Percentiles rank a stretch among this genome's conserved stretches.
These are phyloP conservation scores for Albifimbria verrucaria DNA, from an alignment of 2,329 filamentous ascomycete species.

Conservation along the genomic window DNA sequence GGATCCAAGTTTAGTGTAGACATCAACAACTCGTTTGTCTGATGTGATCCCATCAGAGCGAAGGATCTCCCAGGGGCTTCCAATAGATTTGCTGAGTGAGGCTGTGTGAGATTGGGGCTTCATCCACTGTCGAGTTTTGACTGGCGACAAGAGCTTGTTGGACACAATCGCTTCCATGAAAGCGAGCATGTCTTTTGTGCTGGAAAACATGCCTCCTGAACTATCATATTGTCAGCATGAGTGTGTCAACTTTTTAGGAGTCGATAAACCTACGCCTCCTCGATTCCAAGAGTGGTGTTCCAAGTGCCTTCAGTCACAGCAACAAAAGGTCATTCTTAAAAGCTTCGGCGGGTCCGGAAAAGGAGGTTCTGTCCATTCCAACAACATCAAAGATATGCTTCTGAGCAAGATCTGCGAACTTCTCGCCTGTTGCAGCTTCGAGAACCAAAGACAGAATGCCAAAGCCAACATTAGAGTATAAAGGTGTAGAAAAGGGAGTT, in stretches of 20 bases:
- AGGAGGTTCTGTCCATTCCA: slow-evolving; percentile 36
- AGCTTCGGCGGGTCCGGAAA: slow-evolving; percentile 25
- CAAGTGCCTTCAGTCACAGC: slow-evolving; percentile 29
- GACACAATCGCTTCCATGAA: slow-evolving; percentile 39
- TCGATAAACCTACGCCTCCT: slow-evolving; percentile 29
- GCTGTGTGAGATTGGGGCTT: slow-evolving; percentile 37
- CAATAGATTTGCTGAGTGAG: slow-evolving; percentile 33
- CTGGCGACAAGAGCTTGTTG: slow-evolving; percentile 35
- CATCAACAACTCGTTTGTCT: slow-evolving; percentile 37
- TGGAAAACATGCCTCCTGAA: slow-evolving; percentile 38
- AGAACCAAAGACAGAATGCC: slow-evolving; percentile 41
- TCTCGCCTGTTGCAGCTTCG: slow-evolving; percentile 37
- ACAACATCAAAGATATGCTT: slow-evolving; percentile 38
- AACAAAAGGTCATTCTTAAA: slow-evolving; percentile 28
- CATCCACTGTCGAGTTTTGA: slow-evolving; percentile 41
- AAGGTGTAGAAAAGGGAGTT: slow-evolving; percentile 36
- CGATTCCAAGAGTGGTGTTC: slow-evolving; percentile 29
- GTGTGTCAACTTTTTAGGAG: accelerated
- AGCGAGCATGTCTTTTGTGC: slow-evolving; percentile 35
- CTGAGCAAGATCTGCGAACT: slow-evolving; percentile 34
- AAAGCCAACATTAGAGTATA: slow-evolving; percentile 48
- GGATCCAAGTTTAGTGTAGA: slow-evolving; percentile 45
- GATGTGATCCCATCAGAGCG: slow-evolving; percentile 31
- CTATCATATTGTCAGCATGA: slow-evolving; percentile 14
- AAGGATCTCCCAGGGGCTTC: slow-evolving; percentile 46